A percentile compares a stretch with the other conserved stretches of the same genome.
Conservation (phyloP, 352 stramenopile genomes). For the Phytophthora podocarpi region DNA sequence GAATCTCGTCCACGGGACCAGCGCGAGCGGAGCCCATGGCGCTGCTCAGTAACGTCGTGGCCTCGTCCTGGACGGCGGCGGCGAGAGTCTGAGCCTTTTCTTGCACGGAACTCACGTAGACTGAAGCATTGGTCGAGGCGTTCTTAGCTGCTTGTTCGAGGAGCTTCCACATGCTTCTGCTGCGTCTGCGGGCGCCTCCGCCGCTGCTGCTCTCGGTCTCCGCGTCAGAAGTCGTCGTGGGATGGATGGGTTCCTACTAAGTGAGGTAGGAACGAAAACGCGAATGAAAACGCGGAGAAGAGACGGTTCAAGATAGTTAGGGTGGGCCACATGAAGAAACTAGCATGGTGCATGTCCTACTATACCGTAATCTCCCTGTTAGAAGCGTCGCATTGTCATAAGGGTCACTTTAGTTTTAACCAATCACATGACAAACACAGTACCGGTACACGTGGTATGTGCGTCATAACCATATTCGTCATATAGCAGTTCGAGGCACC, state of each 20-base stretch:
- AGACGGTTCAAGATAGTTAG: too few species aligned
- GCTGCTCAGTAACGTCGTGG: slow-evolving; percentile 59
- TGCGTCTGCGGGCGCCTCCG: slow-evolving; percentile 13
- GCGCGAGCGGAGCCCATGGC: slow-evolving; percentile 60
- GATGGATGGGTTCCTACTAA: not conserved
- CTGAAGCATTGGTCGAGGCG: slow-evolving; percentile 69
- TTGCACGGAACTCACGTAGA: slow-evolving; percentile 74
- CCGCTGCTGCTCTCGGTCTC: not conserved
- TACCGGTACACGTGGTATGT: too few species aligned
- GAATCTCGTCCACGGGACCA: slow-evolving; percentile 81
- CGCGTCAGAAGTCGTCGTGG: not conserved
- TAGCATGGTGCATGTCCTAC: too few species aligned
- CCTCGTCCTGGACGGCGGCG: slow-evolving; percentile 76
- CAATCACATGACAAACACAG: too few species aligned
- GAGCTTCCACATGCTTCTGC: slow-evolving; percentile 70
- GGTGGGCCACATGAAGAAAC: too few species aligned
- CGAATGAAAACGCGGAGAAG: too few species aligned
- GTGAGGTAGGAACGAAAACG: too few species aligned
- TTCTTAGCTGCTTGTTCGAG: slow-evolving; percentile 79
- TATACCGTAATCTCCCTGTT: too few species aligned
- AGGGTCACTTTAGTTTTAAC: too few species aligned
- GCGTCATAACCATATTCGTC: too few species aligned
- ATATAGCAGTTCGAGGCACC: too few species aligned
- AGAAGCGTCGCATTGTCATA: too few species aligned
- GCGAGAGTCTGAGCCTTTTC: slow-evolving; percentile 80